Percentiles rank a stretch among this genome's conserved stretches.
Evolutionary conservation across 164 flowering plant species (phyloP).

Genomic region (Akebia trifoliata): DNA sequence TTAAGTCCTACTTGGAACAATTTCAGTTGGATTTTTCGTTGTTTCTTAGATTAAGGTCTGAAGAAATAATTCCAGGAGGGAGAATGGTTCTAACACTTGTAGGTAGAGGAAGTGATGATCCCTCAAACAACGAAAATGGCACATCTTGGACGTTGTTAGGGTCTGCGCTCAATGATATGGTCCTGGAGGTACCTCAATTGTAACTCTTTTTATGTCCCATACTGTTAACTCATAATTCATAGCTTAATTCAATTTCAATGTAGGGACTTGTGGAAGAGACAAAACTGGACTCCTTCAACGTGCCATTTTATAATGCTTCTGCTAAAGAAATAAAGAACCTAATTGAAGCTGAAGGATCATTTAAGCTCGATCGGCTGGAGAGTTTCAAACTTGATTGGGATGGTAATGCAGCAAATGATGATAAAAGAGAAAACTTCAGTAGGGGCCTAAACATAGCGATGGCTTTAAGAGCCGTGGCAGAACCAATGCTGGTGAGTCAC

Average conservation of each 20-base stretch:
- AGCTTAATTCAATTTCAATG: constrained; percentile 2
- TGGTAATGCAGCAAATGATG: background rate
- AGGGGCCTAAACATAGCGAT: background rate
- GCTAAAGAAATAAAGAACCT: constrained; percentile 28
- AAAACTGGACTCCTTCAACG: constrained; percentile 41
- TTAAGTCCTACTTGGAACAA: constrained; percentile 40
- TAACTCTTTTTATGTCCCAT: background rate
- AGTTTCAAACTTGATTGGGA: constrained; percentile 6
- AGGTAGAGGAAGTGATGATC: constrained; percentile 40
- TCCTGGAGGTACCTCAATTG: too few relatives aligned
- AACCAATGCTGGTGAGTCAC: background rate
- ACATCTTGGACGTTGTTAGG: constrained; percentile 37
- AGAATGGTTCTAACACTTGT: constrained; percentile 44
- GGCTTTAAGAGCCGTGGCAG: background rate
- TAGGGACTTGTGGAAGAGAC: constrained; percentile 43
- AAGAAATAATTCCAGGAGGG: constrained; percentile 46
- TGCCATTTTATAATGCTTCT: constrained; percentile 44
- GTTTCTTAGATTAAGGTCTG: constrained; percentile 40
- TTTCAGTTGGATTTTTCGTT: constrained; percentile 39
- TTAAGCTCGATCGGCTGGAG: constrained; percentile 17
- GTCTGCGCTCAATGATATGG: constrained; percentile 39
- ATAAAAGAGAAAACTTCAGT: background rate
- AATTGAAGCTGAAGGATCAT: constrained; percentile 43
- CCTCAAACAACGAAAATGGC: constrained; percentile 28
- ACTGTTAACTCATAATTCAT: background rate